Conservation (phyloP, 2,329 filamentous ascomycete genomes). For the Lasiodiplodia sp. region DNA sequence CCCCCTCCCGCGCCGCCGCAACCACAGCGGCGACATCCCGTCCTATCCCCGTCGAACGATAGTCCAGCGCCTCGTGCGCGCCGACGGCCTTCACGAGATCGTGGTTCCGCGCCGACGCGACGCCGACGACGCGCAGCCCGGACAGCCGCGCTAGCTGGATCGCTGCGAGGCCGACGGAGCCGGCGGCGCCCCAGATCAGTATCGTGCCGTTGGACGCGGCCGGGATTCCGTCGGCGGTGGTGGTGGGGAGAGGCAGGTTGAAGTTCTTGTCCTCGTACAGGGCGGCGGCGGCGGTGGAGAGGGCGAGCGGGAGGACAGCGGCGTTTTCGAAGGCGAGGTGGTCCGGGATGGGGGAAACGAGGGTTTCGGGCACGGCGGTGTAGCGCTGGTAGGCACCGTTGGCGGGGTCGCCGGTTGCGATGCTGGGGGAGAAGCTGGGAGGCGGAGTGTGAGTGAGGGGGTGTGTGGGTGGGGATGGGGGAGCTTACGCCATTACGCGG, state of each 20-base stretch:
- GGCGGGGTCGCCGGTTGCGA: constrained; percentile 38
- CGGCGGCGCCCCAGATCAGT: constrained; percentile 46
- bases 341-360: constrained; percentile 49
- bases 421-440: constrained; percentile 26
- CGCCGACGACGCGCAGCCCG: constrained; percentile 44
- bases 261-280: constrained; percentile 52
- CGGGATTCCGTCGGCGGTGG: constrained; percentile 31
- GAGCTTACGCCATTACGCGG: constrained; percentile 14
- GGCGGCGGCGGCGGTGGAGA: constrained; percentile 53
- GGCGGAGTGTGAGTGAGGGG: not conserved
- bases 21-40: constrained; percentile 47
- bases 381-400: constrained; percentile 45
- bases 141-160: constrained; percentile 47
- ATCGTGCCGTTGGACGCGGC: constrained; percentile 47
- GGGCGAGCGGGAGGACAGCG: constrained; percentile 52
- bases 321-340: constrained; percentile 47
- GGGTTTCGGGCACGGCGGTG: constrained; percentile 38
- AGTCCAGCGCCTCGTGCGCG: constrained; percentile 42
- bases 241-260: constrained; percentile 46
- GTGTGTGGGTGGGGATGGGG: too few relatives aligned
- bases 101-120: constrained; percentile 43
- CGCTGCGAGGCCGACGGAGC: constrained; percentile 43
- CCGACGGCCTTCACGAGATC: constrained; percentile 40
- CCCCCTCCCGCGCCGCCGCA: constrained; percentile 35
- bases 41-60: constrained; percentile 43